phyloP scores from a whole-genome alignment of 345 rosid genomes.

The Psidium guajava region DNA sequence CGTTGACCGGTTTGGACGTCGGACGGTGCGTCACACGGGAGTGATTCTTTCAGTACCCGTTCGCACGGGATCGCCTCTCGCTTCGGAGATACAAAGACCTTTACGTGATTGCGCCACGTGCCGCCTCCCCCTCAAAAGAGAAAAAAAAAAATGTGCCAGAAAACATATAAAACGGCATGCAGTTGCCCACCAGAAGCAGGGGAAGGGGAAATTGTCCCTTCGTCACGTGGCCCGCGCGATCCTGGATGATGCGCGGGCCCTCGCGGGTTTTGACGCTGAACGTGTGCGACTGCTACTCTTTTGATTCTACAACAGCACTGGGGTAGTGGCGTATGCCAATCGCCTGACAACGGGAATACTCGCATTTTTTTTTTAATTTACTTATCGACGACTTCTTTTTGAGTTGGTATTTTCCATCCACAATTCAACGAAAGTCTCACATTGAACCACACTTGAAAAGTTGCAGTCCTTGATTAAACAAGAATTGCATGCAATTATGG shows the following conservation, averaged over 20 bases:
- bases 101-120: neutral
- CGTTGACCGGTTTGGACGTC: neutral
- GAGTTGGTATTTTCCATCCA: neutral
- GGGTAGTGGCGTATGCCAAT: too few species aligned
- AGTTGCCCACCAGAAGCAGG: too few species aligned
- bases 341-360: too few species aligned
- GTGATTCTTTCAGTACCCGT: neutral
- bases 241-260: too few species aligned
- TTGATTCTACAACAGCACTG: too few species aligned
- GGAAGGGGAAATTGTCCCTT: too few species aligned
- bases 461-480: neutral
- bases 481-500: neutral
- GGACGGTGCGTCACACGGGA: neutral
- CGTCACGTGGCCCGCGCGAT: neutral
- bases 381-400: too few species aligned
- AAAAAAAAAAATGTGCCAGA: neutral
- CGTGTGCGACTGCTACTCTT: too few species aligned
- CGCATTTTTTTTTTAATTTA: too few species aligned
- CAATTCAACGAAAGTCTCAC: neutral
- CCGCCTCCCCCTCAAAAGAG: neutral
- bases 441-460: neutral
- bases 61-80: neutral
- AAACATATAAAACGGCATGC: too few species aligned
- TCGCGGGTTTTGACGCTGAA: too few species aligned
- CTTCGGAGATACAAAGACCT: neutral